Evolutionary conservation across 148 eudicot species (phyloP), one percentile per base, ranked within the genome.

Genomic region (Rhododendron mucronatum): DNA sequence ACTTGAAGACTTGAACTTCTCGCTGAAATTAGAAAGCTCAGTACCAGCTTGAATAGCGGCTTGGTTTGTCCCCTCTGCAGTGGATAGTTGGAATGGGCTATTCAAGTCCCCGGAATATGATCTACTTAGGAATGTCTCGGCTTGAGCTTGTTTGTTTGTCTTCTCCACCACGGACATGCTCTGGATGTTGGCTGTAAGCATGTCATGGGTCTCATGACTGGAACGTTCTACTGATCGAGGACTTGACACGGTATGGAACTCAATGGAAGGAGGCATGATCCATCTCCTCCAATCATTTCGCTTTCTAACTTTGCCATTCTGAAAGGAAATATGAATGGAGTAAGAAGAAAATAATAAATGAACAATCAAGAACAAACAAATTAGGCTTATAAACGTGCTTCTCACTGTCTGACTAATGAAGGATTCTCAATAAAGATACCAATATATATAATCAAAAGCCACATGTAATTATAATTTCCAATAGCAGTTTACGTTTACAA

Each of bases 291-390:
- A 95, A 84, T 95, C 94, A 85, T 81, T 90, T 83, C 94, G 92
- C 87, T 65, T 90, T 90, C 98, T 89, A 81, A 95, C 90, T 88
- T 89, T 95, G 61, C 93, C 95, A 79, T 90, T 94, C 98, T 95
- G 91, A 87, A 92, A 44, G 4, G 45, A 16, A 33, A 73, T 50
- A 20, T 35, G 30, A 50, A 81, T 2, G 80, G 14, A 65, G 26
- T 28, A n/a, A 82, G 57, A n/a, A 35, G 45, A 81, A 3, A 67
- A 18, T 28, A 20, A 18, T 20, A 47, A 35, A 9, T 20, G 35
- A 53, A 14, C 82, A 33, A 55, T 12, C 37, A 80, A 20, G 16
- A 41, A 23, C n/a, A 20, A 45, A 23, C 57, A 23, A 63, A 63
- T 83, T 50, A 1, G 18, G 63, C 82, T 80, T 51, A 28, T 0